Percentiles rank a stretch among this genome's conserved stretches.
Evolutionary conservation across 768 basidiomycete genomes (phyloP).

Genomic region (Xerocomellus intermedius): DNA sequence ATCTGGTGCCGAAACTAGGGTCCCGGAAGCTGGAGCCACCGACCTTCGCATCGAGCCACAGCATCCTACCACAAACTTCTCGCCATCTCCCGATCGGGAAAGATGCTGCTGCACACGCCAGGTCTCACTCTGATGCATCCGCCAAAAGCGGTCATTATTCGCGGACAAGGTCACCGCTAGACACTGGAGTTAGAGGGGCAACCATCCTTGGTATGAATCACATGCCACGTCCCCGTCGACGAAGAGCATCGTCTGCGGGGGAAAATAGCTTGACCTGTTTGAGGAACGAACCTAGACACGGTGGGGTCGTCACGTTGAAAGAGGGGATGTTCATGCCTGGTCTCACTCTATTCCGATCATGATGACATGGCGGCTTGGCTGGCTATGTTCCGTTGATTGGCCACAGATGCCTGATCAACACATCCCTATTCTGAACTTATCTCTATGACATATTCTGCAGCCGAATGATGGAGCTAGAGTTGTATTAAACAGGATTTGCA

Average conservation of each 20-base stretch:
- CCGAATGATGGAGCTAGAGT: neutral
- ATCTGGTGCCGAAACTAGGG: constrained; percentile 58
- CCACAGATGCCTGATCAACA: neutral
- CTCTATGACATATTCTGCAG: neutral
- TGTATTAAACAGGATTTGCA: constrained; percentile 1
- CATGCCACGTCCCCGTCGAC: constrained; percentile 29
- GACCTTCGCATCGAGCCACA: constrained; percentile 7
- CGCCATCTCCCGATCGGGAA: constrained; percentile 1
- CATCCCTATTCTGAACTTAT: neutral
- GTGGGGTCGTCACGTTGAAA: neutral
- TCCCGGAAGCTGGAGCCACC: constrained; percentile 61
- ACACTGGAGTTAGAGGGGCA: neutral
- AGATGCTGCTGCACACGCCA: constrained; percentile 10
- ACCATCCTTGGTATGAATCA: constrained; percentile 4
- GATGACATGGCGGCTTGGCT: neutral
- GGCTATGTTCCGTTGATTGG: neutral
- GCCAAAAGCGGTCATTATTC: constrained; percentile 15
- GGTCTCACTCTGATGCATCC: constrained; percentile 25
- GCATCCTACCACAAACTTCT: constrained; percentile 1
- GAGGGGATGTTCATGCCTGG: neutral
- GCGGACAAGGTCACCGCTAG: constrained; percentile 12
- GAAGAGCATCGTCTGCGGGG: constrained; percentile 49
- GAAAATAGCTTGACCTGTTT: constrained; percentile 29
- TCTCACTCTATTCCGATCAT: neutral
- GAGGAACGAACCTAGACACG: neutral